Conservation (phyloP, 441 rosid species). For the Dalechampia spathulata region DNA sequence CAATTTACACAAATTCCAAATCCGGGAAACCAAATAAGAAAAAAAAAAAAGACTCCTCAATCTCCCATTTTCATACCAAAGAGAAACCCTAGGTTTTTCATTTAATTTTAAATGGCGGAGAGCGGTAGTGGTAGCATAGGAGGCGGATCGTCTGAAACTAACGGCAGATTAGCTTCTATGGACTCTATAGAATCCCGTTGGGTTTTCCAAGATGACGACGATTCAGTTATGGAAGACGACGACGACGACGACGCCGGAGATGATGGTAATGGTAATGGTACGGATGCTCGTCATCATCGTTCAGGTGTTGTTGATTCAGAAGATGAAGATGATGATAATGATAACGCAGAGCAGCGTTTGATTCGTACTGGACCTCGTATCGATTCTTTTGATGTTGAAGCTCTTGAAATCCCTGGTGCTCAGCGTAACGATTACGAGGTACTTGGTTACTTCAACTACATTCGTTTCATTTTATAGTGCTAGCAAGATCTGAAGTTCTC, state of each 20-base stretch:
- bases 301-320: conserved; percentile 54
- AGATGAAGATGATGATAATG: conserved; percentile 58
- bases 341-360: conserved; percentile 59
- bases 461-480: background rate
- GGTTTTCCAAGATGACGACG: conserved; percentile 88
- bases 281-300: conserved; percentile 17
- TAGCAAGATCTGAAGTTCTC: conserved; percentile 7
- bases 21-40: no score
- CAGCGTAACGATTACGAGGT: conserved; percentile 68
- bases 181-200: conserved; percentile 86
- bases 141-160: conserved; percentile 22
- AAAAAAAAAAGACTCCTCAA: no score
- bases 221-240: conserved; percentile 49
- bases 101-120: conserved; percentile 14
- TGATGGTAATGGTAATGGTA: conserved; percentile 10
- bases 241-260: conserved; percentile 35
- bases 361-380: conserved; percentile 84
- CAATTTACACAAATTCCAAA: no score
- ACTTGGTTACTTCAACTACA: no score
- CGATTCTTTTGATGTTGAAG: conserved; percentile 95
- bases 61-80: no score
- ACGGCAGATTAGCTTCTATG: conserved; percentile 50
- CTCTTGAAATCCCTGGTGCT: conserved; percentile 86
- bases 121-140: conserved; percentile 27
- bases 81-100: no score